Base-by-base conservation (phyloP, 257 asterid species). In the Solanum megistacrolobum region DNA sequence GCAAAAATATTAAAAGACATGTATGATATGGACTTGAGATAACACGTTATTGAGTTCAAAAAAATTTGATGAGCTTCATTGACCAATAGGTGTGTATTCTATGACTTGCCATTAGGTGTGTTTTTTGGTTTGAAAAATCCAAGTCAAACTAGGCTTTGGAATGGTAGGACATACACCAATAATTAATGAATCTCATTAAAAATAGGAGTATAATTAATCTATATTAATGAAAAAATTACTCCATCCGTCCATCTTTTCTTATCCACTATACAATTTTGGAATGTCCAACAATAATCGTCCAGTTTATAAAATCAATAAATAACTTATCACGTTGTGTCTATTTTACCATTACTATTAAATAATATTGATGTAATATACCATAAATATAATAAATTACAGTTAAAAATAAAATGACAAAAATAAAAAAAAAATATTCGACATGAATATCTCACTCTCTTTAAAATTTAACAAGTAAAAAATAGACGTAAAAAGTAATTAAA, bases 71-170 rank as follows among this genome's bases (percentile, higher is more conserved):
- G 48, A 73, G 31, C 82, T 73, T n/a, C 82, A 21, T 35, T 75
- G 55, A 75, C 83, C 3, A n/a, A 38, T 71, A 38, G 83, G 29
- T 76, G 58, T 76, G 58, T 39, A 12, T 20, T 76, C 6, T 9
- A 12, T 43, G 85, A 81, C 39, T 81, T 27, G 84, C 84, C 65
- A 43, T 35, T 43, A 81, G 66, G 85, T 11, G 85, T 81, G 39
- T 14, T 14, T 72, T 81, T 46, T 20, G 68, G 10, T 81, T 81
- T 81, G 68, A 48, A 36, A 46, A 81, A 81, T 81, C 85, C 39
- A 46, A 81, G 85, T 81, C 85, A 81, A 81, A 46, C 68, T 46
- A 46, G 85, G 39, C 39, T 9, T 81, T 16, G 27, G 85, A 81
- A 46, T 81, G 85, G 68, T 46, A 46, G 85, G 68, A 5, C 11